Conservation (phyloP, 176 grass and related monocot genomes). For the Echinochloa phyllopogon region DNA sequence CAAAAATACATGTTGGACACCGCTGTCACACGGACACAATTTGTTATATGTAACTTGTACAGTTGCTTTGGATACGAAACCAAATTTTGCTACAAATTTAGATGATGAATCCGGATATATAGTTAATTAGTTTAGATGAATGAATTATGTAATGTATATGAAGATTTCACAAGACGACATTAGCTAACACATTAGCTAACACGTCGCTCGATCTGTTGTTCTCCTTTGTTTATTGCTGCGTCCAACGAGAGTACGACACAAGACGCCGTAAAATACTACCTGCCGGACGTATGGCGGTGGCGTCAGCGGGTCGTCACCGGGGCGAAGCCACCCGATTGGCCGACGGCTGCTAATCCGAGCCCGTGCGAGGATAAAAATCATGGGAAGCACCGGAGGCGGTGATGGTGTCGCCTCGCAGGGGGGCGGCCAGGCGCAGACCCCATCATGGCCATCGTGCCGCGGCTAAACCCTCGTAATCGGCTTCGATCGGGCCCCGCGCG, state of each 20-base stretch:
- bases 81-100: too few relatives aligned
- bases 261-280: not conserved
- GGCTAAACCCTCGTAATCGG: not conserved
- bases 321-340: not conserved
- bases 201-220: not conserved
- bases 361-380: conserved; percentile 44
- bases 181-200: not conserved
- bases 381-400: conserved; percentile 38
- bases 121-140: too few relatives aligned
- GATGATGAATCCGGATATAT: too few relatives aligned
- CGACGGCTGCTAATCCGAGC: not conserved
- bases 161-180: not conserved
- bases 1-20: too few relatives aligned
- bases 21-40: too few relatives aligned
- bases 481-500: not conserved
- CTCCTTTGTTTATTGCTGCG: not conserved
- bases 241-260: conserved; percentile 35
- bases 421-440: conserved; percentile 25
- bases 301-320: conserved; percentile 40
- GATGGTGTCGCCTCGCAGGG: conserved; percentile 48
- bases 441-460: conserved; percentile 6
- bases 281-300: not conserved
- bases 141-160: too few relatives aligned
- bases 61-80: too few relatives aligned
- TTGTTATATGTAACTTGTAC: too few relatives aligned